Conservation (phyloP, 495 filamentous ascomycete species). For the Polyplosphaeria fusca region DNA sequence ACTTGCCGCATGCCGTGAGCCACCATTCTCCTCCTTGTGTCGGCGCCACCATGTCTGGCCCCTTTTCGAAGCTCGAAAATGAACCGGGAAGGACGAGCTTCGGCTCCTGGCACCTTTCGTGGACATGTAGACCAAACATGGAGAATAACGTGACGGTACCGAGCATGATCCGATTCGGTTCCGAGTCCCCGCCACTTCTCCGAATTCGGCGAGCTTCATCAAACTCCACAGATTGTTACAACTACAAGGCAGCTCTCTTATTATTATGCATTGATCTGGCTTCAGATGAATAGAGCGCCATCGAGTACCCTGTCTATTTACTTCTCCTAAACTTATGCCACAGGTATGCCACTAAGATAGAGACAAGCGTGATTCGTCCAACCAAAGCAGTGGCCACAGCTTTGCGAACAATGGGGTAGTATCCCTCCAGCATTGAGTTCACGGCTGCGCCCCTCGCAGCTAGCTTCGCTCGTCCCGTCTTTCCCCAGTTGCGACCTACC, state of each 20-base stretch:
- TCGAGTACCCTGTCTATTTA: too few relatives aligned
- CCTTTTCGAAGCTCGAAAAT: too few relatives aligned
- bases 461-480: conserved; percentile 28
- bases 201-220: not conserved
- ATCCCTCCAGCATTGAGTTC: conserved; percentile 64
- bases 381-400: conserved; percentile 57
- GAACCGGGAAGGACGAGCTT: too few relatives aligned
- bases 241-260: too few relatives aligned
- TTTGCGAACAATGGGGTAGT: conserved; percentile 60
- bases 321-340: conserved; percentile 20
- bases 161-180: not conserved
- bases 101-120: too few relatives aligned
- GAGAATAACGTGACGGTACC: not conserved
- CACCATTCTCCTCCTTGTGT: too few relatives aligned
- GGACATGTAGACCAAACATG: too few relatives aligned
- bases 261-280: too few relatives aligned
- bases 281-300: too few relatives aligned
- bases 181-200: too few relatives aligned
- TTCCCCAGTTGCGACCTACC: conserved; percentile 46
- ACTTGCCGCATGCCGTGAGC: not conserved
- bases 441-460: conserved; percentile 47
- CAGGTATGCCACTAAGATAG: conserved; percentile 16
- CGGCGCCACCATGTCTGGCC: too few relatives aligned
- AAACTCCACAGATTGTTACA: too few relatives aligned
- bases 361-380: conserved; percentile 36